Evolutionary conservation across 1,284 basidiomycete species (phyloP).

Genomic region (Ceratobasidium sp.): DNA sequence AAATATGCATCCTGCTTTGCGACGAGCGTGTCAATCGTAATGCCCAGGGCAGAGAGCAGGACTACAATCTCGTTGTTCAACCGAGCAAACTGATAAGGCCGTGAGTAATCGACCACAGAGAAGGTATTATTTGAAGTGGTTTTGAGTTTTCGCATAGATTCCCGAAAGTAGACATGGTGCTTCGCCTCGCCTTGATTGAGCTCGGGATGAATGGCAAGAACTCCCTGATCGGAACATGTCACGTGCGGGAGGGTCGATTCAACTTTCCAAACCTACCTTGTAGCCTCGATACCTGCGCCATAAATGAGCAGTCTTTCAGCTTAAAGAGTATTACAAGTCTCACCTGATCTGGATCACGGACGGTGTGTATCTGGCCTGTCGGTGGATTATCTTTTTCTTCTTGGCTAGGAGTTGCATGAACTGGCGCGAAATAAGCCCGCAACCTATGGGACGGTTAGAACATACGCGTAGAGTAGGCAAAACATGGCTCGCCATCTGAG

Average conservation of each 20-base stretch:
- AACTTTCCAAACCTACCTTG: slow-evolving; percentile 52
- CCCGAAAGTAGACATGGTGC: slow-evolving; percentile 68
- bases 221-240: slow-evolving; percentile 60
- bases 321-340: slow-evolving; percentile 4
- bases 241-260: background rate
- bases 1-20: slow-evolving; percentile 71
- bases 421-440: slow-evolving; percentile 69
- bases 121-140: slow-evolving; percentile 69
- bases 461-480: background rate
- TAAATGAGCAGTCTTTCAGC: background rate
- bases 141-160: slow-evolving; percentile 76
- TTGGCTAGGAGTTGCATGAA: slow-evolving; percentile 67
- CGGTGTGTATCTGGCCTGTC: slow-evolving; percentile 69
- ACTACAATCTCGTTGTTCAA: slow-evolving; percentile 77
- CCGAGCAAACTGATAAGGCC: slow-evolving; percentile 71
- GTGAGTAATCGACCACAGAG: slow-evolving; percentile 73
- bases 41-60: slow-evolving; percentile 71
- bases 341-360: slow-evolving; percentile 74
- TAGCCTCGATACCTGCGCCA: slow-evolving; percentile 68
- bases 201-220: slow-evolving; percentile 72
- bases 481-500: slow-evolving; percentile 64
- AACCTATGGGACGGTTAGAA: slow-evolving; percentile 52
- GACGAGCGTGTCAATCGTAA: slow-evolving; percentile 67
- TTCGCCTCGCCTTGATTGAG: slow-evolving; percentile 60
- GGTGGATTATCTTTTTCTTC: slow-evolving; percentile 67